phyloP scores from a whole-genome alignment of 352 stramenopile species.

The Aphanomyces stellatus region DNA sequence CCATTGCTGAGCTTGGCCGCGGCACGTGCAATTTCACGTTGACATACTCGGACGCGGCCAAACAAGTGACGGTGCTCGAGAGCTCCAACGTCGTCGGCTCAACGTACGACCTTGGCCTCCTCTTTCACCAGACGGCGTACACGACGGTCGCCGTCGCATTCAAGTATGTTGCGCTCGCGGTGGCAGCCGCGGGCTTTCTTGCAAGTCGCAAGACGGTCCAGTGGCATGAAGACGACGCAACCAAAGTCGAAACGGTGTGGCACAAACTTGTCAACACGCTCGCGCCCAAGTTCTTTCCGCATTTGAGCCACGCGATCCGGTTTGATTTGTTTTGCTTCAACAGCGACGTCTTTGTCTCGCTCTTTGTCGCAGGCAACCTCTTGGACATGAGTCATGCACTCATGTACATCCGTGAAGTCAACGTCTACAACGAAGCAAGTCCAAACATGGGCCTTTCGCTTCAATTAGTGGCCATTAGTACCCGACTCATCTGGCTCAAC shows the following conservation, averaged over 20 bases:
- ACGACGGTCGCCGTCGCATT: not conserved
- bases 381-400: not conserved
- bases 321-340: conserved; percentile 20
- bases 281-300: conserved; percentile 9
- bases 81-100: not conserved
- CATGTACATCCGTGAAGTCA: not conserved
- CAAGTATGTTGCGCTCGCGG: not conserved
- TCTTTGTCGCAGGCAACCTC: not conserved
- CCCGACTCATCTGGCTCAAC: conserved; percentile 9
- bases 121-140: not conserved
- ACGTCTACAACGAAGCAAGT: not conserved
- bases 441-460: not conserved
- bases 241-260: not conserved
- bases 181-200: not conserved
- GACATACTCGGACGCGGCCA: too few relatives aligned
- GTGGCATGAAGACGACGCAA: not conserved
- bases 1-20: not conserved
- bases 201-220: conserved; percentile 2
- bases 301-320: conserved; percentile 3
- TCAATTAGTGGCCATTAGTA: not conserved
- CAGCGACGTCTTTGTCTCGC: conserved; percentile 12
- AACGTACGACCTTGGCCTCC: not conserved
- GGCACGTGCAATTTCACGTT: conserved; percentile 1
- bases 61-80: too few relatives aligned
- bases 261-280: not conserved